Evolutionary conservation across 495 filamentous ascomycete species (phyloP), one percentile per base, ranked within the genome.

Genomic region (Aspergillus bridgeri): DNA sequence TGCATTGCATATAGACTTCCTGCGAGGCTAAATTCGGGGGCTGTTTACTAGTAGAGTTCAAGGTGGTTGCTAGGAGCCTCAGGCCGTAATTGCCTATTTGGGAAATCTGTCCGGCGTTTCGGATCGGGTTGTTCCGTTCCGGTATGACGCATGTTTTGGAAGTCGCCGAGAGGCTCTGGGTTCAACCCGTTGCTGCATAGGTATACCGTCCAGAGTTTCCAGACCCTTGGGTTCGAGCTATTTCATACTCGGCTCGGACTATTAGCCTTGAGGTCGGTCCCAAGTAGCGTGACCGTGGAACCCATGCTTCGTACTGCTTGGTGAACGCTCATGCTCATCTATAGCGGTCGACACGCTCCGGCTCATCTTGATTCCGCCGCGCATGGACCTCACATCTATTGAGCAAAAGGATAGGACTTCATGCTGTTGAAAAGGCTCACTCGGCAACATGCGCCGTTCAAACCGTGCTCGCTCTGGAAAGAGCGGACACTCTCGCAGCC

Each of bases 401-500:
- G 33, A 4, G 4, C 11, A 15, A 8, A 38, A 3, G 3, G 33
- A 38, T 11, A 15, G 33, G 33, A 8, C 18, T 47, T 47, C 29
- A 42, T 52, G 50, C n/a, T 52, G 6, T 21, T 7, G 42, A 15
- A 52, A 18, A 43, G 2, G 2, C 5, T 21, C n/a, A 15, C 2
- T 3, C 24, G 18, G 44, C 43, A 56, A 48, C 20, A 56, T 56
- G 53, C 44, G 23, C 25, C 53, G 53, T 42, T 48, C 24, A 27
- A 44, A 24, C 17, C 42, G 25, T 19, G 17, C 53, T 21, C 53
- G 53, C 44, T 23, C 53, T 22, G 29, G 22, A 33, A 47, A 45
- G 53, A 48, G 60, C 45, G 53, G 63, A 42, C 53, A 33, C 24
- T 24, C 63, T 44, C 60, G 58, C 19, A 54, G 44, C 19, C 64